Base-by-base conservation (phyloP, 768 basidiomycete species). In the Dacryopinax spathularia region DNA sequence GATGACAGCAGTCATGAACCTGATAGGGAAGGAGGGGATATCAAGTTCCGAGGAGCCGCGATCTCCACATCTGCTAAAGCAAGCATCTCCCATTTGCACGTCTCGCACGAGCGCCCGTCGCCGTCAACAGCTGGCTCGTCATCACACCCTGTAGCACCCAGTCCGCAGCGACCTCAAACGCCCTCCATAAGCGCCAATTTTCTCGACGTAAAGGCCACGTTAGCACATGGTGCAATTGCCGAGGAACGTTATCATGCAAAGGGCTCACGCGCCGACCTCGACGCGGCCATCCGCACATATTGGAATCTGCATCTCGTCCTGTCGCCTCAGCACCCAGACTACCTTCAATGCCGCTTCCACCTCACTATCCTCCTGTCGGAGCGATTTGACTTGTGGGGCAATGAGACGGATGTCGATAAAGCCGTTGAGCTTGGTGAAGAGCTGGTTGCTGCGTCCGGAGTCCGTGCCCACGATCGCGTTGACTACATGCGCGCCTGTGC, bases 291-390 rank as follows among this genome's bases (percentile, higher is more conserved):
- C 29, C 25, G 5, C 29, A 56, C 31, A 22, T 56, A 56, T 29
- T 56, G 48, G 48, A 56, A 56, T 56, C 48, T 56, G 20, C 48
- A 56, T 20, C 48, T 56, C 25, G 31, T 56, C 25, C 48, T 56
- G 5, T 5, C 31, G 48, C 48, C 48, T 18, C 48, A 56, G 5
- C 48, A 56, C 20, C 48, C 48, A 22, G 48, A 56, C 48, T 56
- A 56, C 18, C 20, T 29, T 27, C 48, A 9, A 29, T 56, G 48
- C 25, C 25, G 48, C 22, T 56, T 27, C 31, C 48, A 29, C 12
- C 48, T 56, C 20, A 27, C 13, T 20, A 3, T 56, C 18, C 48
- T 56, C 5, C 20, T 56, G 48, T 56, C 48, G 13, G 48, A 56
- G 20, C 48, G 48, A 25, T 56, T 56, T 18, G 48, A 56, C 25